Evolutionary conservation across 106 monocot genomes (phyloP).

Genomic region (Dendrobium officinale): DNA sequence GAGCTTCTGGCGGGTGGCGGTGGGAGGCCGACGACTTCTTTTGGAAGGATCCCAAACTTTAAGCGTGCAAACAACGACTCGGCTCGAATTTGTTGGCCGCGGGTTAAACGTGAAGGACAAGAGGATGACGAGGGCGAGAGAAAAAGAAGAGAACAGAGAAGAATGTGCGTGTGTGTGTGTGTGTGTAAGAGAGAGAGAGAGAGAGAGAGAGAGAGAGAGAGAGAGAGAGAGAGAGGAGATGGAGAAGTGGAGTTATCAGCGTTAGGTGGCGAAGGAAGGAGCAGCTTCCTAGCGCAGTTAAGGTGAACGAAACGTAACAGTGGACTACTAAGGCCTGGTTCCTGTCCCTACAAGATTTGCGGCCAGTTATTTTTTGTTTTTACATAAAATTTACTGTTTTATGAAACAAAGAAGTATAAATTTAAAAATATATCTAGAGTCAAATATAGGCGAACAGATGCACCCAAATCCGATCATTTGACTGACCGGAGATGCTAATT

Average conservation of each 20-base stretch:
- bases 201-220: not conserved
- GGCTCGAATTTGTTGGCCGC: not conserved
- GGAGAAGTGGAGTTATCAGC: conserved; percentile 9
- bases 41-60: not conserved
- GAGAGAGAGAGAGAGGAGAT: not conserved
- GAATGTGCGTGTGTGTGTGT: not conserved
- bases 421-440: too few relatives aligned
- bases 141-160: not conserved
- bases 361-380: too few relatives aligned
- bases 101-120: not conserved
- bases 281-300: not conserved
- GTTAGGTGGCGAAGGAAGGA: conserved; percentile 5
- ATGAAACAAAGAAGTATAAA: too few relatives aligned
- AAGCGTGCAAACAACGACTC: not conserved
- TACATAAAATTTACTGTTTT: too few relatives aligned
- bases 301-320: not conserved
- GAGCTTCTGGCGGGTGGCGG: not conserved
- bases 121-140: not conserved
- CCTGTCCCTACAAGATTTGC: too few relatives aligned
- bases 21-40: not conserved
- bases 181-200: too few relatives aligned
- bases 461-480: too few relatives aligned
- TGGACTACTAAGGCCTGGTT: not conserved
- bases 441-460: too few relatives aligned
- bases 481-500: too few relatives aligned